These are phyloP conservation scores for Multifurca ochricompacta DNA, from an alignment of 768 basidiomycete species.

Conservation along the genomic window DNA sequence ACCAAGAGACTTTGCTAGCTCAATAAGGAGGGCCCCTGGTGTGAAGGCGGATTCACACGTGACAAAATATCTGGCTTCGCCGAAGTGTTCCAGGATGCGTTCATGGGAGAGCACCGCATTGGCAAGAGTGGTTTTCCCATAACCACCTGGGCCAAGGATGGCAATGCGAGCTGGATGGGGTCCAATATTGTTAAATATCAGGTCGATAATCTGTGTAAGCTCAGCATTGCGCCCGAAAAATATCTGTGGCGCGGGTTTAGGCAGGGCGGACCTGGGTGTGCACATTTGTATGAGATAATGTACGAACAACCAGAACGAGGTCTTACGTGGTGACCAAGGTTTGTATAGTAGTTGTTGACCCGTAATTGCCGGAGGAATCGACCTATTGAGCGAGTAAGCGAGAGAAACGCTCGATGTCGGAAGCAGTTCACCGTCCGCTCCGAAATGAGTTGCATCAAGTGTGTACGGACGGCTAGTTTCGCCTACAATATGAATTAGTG, in stretches of 20 bases:
- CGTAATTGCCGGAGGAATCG: neutral
- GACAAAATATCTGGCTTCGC: conserved; percentile 27
- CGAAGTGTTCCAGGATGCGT: conserved; percentile 23
- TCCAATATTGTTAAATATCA: neutral
- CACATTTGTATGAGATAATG: neutral
- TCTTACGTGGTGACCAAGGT: neutral
- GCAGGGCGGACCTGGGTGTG: neutral
- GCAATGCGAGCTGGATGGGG: neutral
- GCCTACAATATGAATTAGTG: neutral
- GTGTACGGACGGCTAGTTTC: neutral
- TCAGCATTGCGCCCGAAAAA: conserved; percentile 2
- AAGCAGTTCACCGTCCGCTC: neutral
- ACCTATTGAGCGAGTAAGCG: neutral
- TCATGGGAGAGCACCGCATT: conserved; percentile 27
- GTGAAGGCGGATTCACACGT: conserved; percentile 29
- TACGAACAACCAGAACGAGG: neutral
- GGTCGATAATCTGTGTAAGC: neutral
- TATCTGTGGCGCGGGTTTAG: neutral
- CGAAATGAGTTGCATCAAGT: neutral
- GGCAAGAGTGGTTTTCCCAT: conserved; percentile 34
- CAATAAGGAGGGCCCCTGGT: conserved; percentile 22
- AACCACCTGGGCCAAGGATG: conserved; percentile 31
- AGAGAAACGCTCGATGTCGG: neutral
- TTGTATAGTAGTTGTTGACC: neutral
- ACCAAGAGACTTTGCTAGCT: conserved; percentile 16